Conservation (phyloP, 2,329 filamentous ascomycete genomes). For the Aureobasidium pullulans region DNA sequence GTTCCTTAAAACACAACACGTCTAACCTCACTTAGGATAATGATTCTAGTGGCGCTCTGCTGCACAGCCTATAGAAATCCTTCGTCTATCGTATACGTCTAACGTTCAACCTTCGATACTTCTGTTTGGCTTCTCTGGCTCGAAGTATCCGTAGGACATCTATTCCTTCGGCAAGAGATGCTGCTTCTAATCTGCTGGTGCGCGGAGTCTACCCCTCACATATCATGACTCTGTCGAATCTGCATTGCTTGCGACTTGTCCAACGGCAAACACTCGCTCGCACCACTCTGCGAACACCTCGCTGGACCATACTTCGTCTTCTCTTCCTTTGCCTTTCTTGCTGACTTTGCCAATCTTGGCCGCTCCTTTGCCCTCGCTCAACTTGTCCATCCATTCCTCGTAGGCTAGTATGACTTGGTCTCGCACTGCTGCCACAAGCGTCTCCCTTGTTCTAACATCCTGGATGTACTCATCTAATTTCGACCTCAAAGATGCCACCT, state of each 20-base stretch:
- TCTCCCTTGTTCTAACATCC: slow-evolving; percentile 57
- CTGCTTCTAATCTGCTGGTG: not conserved
- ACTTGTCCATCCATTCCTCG: slow-evolving; percentile 55
- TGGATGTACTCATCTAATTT: slow-evolving; percentile 58
- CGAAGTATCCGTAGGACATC: not conserved
- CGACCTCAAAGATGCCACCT: slow-evolving; percentile 48
- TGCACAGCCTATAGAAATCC: not conserved
- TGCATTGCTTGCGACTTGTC: slow-evolving; percentile 18
- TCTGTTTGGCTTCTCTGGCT: not conserved
- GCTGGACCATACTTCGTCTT: slow-evolving; percentile 57
- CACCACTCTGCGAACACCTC: slow-evolving; percentile 59
- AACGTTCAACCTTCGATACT: not conserved
- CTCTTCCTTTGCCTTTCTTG: slow-evolving; percentile 53
- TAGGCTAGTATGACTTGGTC: slow-evolving; percentile 57
- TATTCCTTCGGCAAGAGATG: not conserved
- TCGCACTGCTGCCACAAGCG: slow-evolving; percentile 58
- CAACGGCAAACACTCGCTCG: slow-evolving; percentile 51
- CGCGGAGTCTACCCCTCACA: not conserved
- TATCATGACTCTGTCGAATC: not conserved
- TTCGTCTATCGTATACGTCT: not conserved
- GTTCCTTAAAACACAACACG: not conserved
- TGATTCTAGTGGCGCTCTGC: not conserved
- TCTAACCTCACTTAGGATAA: slow-evolving; percentile 3
- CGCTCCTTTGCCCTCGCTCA: slow-evolving; percentile 31
- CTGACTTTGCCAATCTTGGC: slow-evolving; percentile 24